Base-by-base conservation (phyloP, 345 rosid genomes). In the Eucalyptus tenuipes region DNA sequence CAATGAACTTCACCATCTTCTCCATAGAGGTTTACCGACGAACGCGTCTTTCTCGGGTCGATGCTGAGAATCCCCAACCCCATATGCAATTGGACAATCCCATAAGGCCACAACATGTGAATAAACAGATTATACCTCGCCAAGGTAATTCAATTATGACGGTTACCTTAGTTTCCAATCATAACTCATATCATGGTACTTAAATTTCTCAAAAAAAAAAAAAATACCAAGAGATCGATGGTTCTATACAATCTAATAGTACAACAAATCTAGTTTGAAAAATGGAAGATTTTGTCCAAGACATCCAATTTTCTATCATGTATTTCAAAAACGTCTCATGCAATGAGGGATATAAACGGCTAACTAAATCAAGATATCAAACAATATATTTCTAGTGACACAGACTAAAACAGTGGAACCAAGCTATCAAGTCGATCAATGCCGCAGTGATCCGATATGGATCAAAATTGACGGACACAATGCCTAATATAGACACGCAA, bases 21-120 rank as follows among this genome's bases (percentile, higher is more conserved):
- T 4, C 24, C 3, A 5, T 10, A 4, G 61, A 24, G 61, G 61
- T 55, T 55, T 55, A 24, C 1, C 61, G 0, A 31, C 22, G 0
- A 15, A n/a, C 22, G 5, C 20, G 22, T 66, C 18, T 13, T 29
- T 29, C 71, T 64, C 3, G 16, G 17, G 71, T 29, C 71, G 3
- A 64, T 64, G 75, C 37, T 0, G 22, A 31, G 22, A 31, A 25
- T 59, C 31, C n/a, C 66, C 66, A 0, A 66, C 16, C 42, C 40
- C 12, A 0, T 0, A 16, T 31, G 40, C 42, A 68, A 68, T 16
- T 33, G 80, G 80, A 68, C 80, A 8, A 31, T 33, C 42, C 24
- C 42, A 68, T 18, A 68, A 68, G 24, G 80, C 4, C 80, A 33
- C 12, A 33, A 33, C 42, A 68, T 10, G 17, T 68, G 24, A 33